Conservation (phyloP, 2,329 filamentous ascomycete species). For the Exophiala bonariae region DNA sequence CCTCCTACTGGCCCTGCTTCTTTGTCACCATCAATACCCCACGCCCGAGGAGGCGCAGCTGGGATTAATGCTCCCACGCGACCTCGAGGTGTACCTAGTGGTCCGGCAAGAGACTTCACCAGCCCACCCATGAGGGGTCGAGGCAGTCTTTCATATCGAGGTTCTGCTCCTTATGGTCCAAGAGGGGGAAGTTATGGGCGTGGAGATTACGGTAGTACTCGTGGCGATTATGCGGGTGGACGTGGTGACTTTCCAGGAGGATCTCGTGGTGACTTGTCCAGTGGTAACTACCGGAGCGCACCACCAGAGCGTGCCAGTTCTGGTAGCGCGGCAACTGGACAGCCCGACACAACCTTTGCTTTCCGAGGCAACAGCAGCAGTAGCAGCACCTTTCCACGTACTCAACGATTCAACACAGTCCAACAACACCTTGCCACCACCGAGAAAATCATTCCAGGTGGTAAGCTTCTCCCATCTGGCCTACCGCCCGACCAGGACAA, state of each 20-base stretch:
- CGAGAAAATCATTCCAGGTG: conserved; percentile 41
- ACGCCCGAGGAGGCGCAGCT: conserved; percentile 40
- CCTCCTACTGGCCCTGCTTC: conserved; percentile 42
- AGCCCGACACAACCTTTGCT: conserved; percentile 33
- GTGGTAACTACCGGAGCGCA: conserved; percentile 5
- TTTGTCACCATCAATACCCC: conserved; percentile 35
- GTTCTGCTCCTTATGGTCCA: conserved; percentile 36
- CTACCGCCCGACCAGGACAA: conserved; percentile 43
- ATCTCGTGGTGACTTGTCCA: conserved; percentile 3
- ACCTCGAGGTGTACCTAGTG: conserved; percentile 41
- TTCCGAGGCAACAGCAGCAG: conserved; percentile 37
- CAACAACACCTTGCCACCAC: conserved; percentile 35
- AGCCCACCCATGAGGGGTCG: conserved; percentile 34
- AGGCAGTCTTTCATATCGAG: conserved; percentile 32
- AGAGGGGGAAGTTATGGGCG: conserved; percentile 22
- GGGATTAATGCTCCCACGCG: conserved; percentile 49
- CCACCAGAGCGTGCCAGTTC: neutral
- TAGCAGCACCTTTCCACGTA: conserved; percentile 38
- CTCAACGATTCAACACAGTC: conserved; percentile 38
- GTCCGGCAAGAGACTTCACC: conserved; percentile 31
- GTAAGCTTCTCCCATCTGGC: conserved; percentile 38
- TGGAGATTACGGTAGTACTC: conserved; percentile 11
- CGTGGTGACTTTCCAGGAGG: conserved; percentile 8
- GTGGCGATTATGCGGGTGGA: conserved; percentile 4
- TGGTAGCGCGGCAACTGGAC: conserved; percentile 7